These are phyloP conservation scores for Auricularia heimuer DNA, from an alignment of 768 basidiomycete species.

Conservation along the genomic window DNA sequence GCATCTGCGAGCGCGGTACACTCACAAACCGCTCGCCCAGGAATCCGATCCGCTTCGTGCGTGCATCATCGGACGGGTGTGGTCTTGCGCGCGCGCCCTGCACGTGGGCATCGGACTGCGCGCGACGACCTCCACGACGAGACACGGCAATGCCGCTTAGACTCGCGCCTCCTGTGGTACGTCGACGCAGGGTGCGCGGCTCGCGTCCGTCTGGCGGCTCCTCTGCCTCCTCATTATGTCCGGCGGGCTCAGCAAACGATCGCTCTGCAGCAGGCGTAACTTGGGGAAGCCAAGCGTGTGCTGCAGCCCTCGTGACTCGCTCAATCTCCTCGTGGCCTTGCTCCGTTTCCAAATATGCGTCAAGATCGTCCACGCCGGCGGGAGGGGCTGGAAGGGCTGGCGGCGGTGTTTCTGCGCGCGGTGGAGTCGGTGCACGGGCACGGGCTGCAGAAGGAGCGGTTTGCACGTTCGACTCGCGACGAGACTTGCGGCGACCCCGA, in stretches of 20 bases:
- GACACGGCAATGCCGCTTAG: too few species aligned
- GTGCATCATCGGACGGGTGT: too few species aligned
- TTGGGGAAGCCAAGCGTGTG: too few species aligned
- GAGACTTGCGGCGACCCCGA: background rate
- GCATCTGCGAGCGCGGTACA: background rate
- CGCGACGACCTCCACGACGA: too few species aligned
- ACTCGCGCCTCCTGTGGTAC: too few species aligned
- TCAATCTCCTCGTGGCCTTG: too few species aligned
- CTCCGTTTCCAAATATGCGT: too few species aligned
- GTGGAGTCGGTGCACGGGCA: background rate
- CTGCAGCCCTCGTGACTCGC: too few species aligned
- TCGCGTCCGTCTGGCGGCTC: background rate
- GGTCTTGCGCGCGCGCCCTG: too few species aligned
- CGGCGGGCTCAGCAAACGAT: background rate
- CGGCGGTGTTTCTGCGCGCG: background rate
- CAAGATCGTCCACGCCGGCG: too few species aligned
- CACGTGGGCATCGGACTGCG: too few species aligned
- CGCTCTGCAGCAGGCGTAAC: background rate
- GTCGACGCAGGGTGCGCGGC: background rate
- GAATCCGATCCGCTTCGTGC: background rate
- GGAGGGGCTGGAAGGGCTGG: background rate
- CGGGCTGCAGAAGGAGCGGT: background rate
- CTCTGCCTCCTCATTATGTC: background rate
- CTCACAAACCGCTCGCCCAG: background rate
- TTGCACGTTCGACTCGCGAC: background rate